phyloP scores from a whole-genome alignment of 2,329 filamentous ascomycete genomes.

The Beauveria sp. region DNA sequence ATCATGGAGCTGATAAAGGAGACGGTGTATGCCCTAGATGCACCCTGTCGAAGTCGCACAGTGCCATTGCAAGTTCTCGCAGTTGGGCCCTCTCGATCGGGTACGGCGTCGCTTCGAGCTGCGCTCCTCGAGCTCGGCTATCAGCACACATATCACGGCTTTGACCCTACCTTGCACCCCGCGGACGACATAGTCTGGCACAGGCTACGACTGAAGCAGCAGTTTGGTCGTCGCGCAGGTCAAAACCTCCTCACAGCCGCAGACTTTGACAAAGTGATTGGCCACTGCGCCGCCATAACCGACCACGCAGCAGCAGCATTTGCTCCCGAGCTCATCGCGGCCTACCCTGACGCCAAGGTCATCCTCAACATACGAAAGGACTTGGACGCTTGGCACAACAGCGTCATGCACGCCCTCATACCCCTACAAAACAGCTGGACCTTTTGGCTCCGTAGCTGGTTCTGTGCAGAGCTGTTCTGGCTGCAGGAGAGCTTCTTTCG shows the following conservation, averaged over 20 bases:
- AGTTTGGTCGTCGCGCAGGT: background rate
- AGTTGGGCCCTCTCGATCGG: slow-evolving; percentile 5
- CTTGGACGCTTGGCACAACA: slow-evolving; percentile 30
- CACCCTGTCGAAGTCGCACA: background rate
- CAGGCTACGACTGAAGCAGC: background rate
- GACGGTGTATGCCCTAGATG: background rate
- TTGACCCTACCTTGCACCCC: slow-evolving; percentile 1
- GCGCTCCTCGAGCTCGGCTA: slow-evolving; percentile 8
- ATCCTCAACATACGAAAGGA: slow-evolving; percentile 31
- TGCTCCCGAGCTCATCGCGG: background rate
- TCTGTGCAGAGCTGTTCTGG: slow-evolving; percentile 26
- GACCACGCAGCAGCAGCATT: slow-evolving; percentile 12
- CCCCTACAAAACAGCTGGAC: background rate
- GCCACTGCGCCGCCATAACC: slow-evolving; percentile 9
- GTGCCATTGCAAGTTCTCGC: background rate
- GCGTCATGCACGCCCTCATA: slow-evolving; percentile 18
- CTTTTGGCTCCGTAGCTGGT: slow-evolving; percentile 17
- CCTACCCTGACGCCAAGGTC: slow-evolving; percentile 34
- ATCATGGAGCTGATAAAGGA: background rate
- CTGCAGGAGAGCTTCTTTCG: slow-evolving; percentile 5
- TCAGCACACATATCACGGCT: slow-evolving; percentile 6
- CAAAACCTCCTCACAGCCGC: background rate
- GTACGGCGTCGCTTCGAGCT: slow-evolving; percentile 4
- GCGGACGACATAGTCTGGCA: background rate
- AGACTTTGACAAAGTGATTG: slow-evolving; percentile 9